These are phyloP conservation scores for Cercospora sp. DNA, from an alignment of 2,329 filamentous ascomycete species.

Conservation along the genomic window DNA sequence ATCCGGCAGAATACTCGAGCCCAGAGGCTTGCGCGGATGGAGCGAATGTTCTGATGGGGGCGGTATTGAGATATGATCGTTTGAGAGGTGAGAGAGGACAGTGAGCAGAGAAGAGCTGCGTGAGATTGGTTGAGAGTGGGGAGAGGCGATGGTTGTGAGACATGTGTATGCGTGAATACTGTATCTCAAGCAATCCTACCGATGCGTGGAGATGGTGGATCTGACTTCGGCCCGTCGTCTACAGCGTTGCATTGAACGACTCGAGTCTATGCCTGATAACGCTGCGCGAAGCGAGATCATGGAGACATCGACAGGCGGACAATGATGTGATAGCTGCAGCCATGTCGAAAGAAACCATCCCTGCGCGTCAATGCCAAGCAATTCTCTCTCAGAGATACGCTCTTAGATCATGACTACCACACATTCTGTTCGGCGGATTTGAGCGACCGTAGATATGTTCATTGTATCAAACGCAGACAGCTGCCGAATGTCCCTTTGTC, in stretches of 20 bases:
- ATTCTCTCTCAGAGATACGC: too few relatives aligned
- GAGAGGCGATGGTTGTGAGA: background rate
- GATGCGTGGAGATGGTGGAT: background rate
- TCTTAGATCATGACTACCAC: too few relatives aligned
- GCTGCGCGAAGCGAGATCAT: background rate
- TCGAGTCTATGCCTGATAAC: background rate
- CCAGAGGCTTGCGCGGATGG: constrained; percentile 51
- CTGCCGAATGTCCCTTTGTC: background rate
- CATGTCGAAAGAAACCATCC: background rate
- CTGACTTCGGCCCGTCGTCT: background rate
- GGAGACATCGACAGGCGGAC: background rate
- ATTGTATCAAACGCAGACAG: background rate
- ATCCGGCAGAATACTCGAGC: constrained; percentile 49
- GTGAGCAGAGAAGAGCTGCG: background rate
- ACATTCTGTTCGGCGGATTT: too few relatives aligned
- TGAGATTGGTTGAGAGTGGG: background rate
- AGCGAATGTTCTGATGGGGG: constrained; percentile 53
- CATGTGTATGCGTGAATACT: background rate
- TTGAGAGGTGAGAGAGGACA: constrained; percentile 41
- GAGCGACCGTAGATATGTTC: too few relatives aligned
- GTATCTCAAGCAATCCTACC: background rate
- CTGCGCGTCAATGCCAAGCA: background rate
- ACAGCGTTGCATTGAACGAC: background rate
- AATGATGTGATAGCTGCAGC: background rate
- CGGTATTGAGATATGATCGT: constrained; percentile 53